Evolutionary conservation across 176 grass and related monocot species (phyloP), one percentile per base, ranked within the genome.

Genomic region (Raddia guianensis): DNA sequence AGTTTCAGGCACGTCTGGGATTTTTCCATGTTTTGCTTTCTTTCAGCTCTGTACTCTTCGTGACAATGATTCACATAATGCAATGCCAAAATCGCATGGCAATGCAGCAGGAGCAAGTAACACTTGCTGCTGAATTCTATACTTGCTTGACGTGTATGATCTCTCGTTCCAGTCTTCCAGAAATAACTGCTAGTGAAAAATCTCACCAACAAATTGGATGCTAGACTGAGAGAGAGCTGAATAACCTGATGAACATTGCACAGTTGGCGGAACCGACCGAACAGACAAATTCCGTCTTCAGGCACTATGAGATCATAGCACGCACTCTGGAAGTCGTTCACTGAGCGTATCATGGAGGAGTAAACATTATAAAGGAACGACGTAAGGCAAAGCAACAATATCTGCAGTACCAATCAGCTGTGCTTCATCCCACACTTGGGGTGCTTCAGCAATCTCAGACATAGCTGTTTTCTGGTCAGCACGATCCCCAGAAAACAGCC

Each of bases 341-440:
- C 27, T 3, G 0, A 12, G 44, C 2, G 2, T 63, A 35, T 7
- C n/a, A 9, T 16, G 18, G 73, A 60, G 48, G 13, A 67, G 43
- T 62, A 45, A 35, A 82, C 58, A 45, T 88, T 72, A 93, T 6
- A 83, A 68, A 50, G 88, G 88, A 83, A 90, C 68, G 35, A 86
- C 75, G 63, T 93, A 93, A 33, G 91, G 91, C 58, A 93, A 73
- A 1, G 69, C 86, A 80, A 89, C 56, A 44, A 86, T 37, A 75
- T 82, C 75, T 18, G 49, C 69, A 37, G 50, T 56, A 46, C 64
- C 79, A 19, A 93, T 77, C 63, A 58, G 47, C 55, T 76, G 43
- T 57, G 79, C 85, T 70, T 88, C 69, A 32, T 85, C 66, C 85
- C 85, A 93, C 42, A 90, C 85, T 15, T 48, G 45, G 43, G 47